Conservation (phyloP, 768 basidiomycete genomes). For the Dentipellis sp. region DNA sequence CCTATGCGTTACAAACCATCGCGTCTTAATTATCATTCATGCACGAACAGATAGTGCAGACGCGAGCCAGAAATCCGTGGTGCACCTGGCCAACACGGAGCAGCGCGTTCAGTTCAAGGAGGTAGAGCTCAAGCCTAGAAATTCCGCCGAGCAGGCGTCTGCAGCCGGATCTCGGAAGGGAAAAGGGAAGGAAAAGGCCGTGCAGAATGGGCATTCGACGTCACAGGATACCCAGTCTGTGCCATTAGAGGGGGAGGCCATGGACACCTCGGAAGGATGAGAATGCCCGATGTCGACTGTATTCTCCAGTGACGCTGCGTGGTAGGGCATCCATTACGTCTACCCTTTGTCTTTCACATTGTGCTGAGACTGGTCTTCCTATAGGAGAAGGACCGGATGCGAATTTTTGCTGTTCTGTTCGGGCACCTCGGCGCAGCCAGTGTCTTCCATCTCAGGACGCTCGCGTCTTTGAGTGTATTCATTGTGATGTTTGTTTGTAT, state of each 20-base stretch:
- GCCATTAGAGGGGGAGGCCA: neutral
- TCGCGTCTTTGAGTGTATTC: too few species aligned
- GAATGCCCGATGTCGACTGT: neutral
- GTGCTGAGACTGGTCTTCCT: too few species aligned
- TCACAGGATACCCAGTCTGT: too few species aligned
- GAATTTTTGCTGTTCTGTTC: too few species aligned
- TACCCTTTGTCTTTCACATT: too few species aligned
- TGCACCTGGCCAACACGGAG: slow-evolving; percentile 51
- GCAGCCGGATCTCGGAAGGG: neutral
- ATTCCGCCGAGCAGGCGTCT: neutral
- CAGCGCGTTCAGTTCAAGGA: slow-evolving; percentile 68
- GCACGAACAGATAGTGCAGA: slow-evolving; percentile 32
- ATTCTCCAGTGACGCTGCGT: too few species aligned
- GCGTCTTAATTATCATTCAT: neutral
- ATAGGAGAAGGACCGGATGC: too few species aligned
- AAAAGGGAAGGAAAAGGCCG: neutral
- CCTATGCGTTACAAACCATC: neutral
- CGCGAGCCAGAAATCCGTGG: slow-evolving; percentile 39
- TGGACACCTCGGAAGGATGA: neutral
- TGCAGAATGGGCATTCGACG: too few species aligned
- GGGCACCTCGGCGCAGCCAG: too few species aligned
- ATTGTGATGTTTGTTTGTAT: too few species aligned
- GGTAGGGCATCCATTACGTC: too few species aligned
- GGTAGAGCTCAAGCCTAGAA: slow-evolving; percentile 46
- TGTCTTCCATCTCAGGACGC: too few species aligned